phyloP scores from a whole-genome alignment of 108 stramenopile genomes.

The Seminavis robusta region DNA sequence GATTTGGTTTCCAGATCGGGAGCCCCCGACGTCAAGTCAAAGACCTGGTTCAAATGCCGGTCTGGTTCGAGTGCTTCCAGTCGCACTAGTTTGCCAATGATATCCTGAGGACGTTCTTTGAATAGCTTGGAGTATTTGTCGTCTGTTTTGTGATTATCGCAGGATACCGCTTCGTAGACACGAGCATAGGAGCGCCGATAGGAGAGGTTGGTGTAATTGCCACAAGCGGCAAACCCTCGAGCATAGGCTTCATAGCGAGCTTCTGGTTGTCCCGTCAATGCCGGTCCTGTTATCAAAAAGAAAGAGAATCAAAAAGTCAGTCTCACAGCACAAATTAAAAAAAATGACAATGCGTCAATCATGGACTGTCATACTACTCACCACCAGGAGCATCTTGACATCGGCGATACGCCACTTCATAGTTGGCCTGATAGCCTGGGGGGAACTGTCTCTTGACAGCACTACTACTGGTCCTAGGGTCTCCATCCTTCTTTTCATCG shows the following conservation, averaged over 20 bases:
- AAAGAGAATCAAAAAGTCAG: not conserved
- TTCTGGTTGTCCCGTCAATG: slow-evolving; percentile 64
- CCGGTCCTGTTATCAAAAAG: slow-evolving; percentile 34
- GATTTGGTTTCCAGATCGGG: slow-evolving; percentile 44
- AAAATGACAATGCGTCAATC: not conserved
- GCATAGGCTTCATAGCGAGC: slow-evolving; percentile 84
- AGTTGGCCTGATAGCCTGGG: slow-evolving; percentile 54
- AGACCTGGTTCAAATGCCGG: slow-evolving; percentile 53
- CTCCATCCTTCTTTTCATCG: slow-evolving; percentile 29
- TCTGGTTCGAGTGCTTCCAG: slow-evolving; percentile 62
- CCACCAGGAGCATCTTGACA: slow-evolving; percentile 87
- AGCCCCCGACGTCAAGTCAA: slow-evolving; percentile 60
- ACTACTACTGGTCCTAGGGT: too few species aligned
- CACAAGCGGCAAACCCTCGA: slow-evolving; percentile 79
- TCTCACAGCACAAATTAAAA: not conserved
- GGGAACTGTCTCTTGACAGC: slow-evolving; percentile 11
- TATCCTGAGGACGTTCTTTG: slow-evolving; percentile 42
- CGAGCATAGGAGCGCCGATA: slow-evolving; percentile 81
- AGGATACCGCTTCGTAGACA: slow-evolving; percentile 63
- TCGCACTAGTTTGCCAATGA: slow-evolving; percentile 60
- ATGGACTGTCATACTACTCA: slow-evolving; percentile 6
- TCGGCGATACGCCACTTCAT: slow-evolving; percentile 62
- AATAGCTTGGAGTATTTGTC: slow-evolving; percentile 43
- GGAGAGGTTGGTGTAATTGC: slow-evolving; percentile 29
- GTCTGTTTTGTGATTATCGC: slow-evolving; percentile 55